Conservation (phyloP, 371 early-diverging fungal species). For the Entomophthora muscae region DNA sequence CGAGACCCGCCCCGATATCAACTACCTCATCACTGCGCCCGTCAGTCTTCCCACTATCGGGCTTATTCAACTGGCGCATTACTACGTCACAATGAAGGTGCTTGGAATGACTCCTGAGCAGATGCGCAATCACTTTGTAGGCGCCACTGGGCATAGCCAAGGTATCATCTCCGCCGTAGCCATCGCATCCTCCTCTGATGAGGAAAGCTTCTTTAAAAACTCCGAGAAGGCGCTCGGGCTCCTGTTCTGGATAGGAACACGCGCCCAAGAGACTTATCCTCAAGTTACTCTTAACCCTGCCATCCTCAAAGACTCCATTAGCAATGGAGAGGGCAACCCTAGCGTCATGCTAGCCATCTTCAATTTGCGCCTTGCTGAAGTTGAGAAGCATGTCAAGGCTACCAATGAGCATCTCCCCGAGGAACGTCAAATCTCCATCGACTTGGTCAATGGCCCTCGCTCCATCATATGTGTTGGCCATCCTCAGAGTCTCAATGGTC, state of each 20-base stretch:
- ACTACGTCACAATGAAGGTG: slow-evolving; percentile 58
- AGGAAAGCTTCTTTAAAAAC: slow-evolving; percentile 60
- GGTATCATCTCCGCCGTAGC: slow-evolving; percentile 85
- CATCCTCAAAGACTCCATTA: slow-evolving; percentile 69
- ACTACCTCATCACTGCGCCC: slow-evolving; percentile 63
- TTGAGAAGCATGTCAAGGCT: slow-evolving; percentile 57
- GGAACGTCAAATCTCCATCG: slow-evolving; percentile 57
- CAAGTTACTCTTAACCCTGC: slow-evolving; percentile 68
- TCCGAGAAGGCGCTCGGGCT: slow-evolving; percentile 73
- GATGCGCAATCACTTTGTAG: slow-evolving; percentile 28
- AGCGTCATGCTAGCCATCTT: slow-evolving; percentile 82
- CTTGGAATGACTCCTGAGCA: slow-evolving; percentile 24
- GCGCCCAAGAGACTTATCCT: slow-evolving; percentile 74
- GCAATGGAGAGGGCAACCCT: slow-evolving; percentile 77
- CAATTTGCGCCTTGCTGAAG: slow-evolving; percentile 51
- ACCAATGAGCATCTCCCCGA: slow-evolving; percentile 69
- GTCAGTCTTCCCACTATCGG: slow-evolving; percentile 84
- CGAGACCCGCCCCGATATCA: slow-evolving; percentile 64
- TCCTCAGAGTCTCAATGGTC: slow-evolving; percentile 75
- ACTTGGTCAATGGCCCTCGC: slow-evolving; percentile 74
- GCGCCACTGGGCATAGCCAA: slow-evolving; percentile 86
- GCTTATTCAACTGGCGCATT: slow-evolving; percentile 65
- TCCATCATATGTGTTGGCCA: slow-evolving; percentile 70
- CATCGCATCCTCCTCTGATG: slow-evolving; percentile 62
- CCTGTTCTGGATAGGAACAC: slow-evolving; percentile 80